These are phyloP conservation scores for Chlamydomonas eustigma DNA, from an alignment of 139 green algal genomes.

Conservation along the genomic window DNA sequence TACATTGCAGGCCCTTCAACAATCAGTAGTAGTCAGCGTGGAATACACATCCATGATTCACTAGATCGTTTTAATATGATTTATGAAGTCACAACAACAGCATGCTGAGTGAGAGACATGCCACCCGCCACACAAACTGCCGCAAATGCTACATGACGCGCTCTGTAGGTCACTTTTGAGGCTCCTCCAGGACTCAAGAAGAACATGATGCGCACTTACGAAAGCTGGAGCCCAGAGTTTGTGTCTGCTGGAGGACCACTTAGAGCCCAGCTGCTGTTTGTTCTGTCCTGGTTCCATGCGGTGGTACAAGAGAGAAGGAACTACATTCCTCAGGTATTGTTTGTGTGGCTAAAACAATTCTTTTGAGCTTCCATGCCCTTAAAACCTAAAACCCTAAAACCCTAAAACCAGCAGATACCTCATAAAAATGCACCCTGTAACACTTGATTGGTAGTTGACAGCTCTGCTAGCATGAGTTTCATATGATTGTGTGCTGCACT, in stretches of 20 bases:
- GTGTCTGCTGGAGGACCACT: conserved; percentile 33
- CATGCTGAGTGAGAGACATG: no score
- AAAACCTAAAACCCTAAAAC: no score
- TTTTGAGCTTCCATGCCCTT: background rate
- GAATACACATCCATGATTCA: no score
- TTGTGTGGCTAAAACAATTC: background rate
- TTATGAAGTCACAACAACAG: no score
- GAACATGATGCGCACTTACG: conserved; percentile 76
- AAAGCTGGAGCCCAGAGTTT: conserved; percentile 49
- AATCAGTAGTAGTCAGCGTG: no score
- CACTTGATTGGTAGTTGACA: no score
- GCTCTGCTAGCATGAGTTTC: no score
- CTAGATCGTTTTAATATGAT: no score
- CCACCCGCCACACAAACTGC: no score
- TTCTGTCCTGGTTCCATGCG: conserved; percentile 83
- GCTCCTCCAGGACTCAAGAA: conserved; percentile 75
- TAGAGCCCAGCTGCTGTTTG: conserved; percentile 73
- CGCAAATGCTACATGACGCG: no score
- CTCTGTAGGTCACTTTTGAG: conserved; percentile 75
- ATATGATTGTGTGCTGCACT: background rate
- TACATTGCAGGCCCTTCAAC: no score
- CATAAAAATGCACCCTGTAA: no score
- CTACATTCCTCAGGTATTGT: conserved; percentile 65
- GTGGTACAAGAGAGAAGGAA: conserved; percentile 70
- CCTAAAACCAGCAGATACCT: conserved; percentile 3